Evolutionary conservation across 108 stramenopile species (phyloP), one percentile per base, ranked within the genome.

Genomic region (Fistulifera solaris): DNA sequence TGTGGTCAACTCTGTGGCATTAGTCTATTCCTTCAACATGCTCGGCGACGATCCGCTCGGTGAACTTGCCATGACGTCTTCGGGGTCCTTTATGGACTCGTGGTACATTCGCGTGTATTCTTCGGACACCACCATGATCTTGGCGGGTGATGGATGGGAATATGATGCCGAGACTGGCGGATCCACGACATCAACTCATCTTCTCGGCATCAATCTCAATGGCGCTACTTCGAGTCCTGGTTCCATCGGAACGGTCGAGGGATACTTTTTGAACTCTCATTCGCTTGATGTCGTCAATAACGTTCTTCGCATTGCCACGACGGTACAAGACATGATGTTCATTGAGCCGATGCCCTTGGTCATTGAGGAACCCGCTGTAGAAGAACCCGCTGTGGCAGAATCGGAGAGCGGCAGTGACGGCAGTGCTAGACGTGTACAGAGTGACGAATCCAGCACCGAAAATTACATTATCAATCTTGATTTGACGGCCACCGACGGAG

Each of bases 251-350:
- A 38, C 24, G 17, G 67, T 77, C 15, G 28, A 52, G 39, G 80
- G 80, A 49, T 64, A 68, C 22, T 27, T 71, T 6, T 40, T 81
- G 55, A 69, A 65, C 59, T 62, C 61, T 44, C 75, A 68, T 42
- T 62, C 71, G 1, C 18, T 81, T 14, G 70, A 72, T 48, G 50
- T 68, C 42, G 47, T 52, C 25, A 54, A 52, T 25, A 48, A 67
- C 3, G 40, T 48, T 10, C 26, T 81, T 13, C 59, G 75, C 31
- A 67, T 75, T 48, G 80, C 76, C 8, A 72, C 73, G 0, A 75
- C 80, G 12, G 31, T 60, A 18, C 55, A 43, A 39, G 7, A 61
- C 13, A 12, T 14, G 27, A 48, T 45, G 58, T 10, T 11, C 8
- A 35, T 35, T 35, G 6, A 6, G 3, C 31, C 31, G 31, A 35